These are phyloP conservation scores for Pichia sp. DNA, from an alignment of 1,139 yeast genomes.

Conservation along the genomic window DNA sequence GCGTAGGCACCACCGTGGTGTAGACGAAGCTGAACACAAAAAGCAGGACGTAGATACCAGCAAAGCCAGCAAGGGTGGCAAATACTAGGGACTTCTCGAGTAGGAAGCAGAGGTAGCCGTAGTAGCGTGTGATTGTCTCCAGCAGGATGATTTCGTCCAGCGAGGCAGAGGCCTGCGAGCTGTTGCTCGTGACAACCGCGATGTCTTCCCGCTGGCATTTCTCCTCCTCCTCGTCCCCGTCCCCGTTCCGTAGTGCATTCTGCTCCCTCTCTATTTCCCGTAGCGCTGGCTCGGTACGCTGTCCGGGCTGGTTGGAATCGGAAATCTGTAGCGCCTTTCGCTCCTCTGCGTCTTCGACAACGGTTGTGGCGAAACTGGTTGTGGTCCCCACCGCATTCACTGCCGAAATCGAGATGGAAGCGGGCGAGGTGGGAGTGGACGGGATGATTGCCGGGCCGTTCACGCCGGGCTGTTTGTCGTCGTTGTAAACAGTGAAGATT, in stretches of 20 bases:
- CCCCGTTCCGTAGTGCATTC: background rate
- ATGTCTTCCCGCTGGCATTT: background rate
- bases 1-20: background rate
- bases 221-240: background rate
- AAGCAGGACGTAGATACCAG: background rate
- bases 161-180: background rate
- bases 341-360: background rate
- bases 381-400: conserved; percentile 1
- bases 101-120: background rate
- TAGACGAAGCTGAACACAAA: background rate
- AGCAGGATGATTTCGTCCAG: conserved; percentile 1
- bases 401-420: background rate
- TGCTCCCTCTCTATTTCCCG: background rate
- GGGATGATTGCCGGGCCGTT: background rate
- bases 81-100: background rate
- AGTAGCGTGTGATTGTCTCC: background rate
- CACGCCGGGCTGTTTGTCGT: background rate
- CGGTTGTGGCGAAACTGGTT: background rate
- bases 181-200: background rate
- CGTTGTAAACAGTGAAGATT: background rate
- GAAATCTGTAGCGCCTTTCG: background rate
- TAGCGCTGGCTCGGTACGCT: too few relatives aligned
- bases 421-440: conserved; percentile 2
- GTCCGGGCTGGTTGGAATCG: background rate
- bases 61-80: background rate